phyloP scores from a whole-genome alignment of 768 basidiomycete species.

The Dacryopinax spathularia region DNA sequence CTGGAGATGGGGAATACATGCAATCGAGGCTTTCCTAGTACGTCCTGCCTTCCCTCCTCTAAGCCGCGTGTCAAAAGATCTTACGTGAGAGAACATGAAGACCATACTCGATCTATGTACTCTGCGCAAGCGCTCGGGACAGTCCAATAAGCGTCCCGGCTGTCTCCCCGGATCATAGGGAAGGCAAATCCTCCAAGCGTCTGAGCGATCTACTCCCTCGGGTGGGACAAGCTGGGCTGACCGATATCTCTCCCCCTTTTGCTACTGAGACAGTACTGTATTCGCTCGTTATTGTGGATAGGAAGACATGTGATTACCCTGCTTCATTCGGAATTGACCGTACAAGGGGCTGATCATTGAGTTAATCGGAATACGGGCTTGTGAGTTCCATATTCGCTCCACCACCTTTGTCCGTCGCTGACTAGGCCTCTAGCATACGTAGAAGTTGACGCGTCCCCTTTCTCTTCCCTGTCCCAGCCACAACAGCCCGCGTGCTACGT shows the following conservation, averaged over 20 bases:
- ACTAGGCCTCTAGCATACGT: constrained; percentile 24
- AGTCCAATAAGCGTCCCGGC: constrained; percentile 71
- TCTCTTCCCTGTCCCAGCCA: constrained; percentile 14
- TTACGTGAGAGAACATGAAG: constrained; percentile 50
- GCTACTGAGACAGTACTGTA: constrained; percentile 45
- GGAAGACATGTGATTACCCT: constrained; percentile 92
- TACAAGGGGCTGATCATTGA: constrained; percentile 96
- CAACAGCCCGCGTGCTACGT: constrained; percentile 43
- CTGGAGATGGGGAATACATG: constrained; percentile 75
- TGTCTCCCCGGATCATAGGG: constrained; percentile 80
- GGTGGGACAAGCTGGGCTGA: neutral
- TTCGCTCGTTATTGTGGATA: constrained; percentile 75
- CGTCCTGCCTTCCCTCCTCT: constrained; percentile 20
- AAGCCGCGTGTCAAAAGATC: neutral
- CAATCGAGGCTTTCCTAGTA: constrained; percentile 83
- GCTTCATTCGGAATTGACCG: constrained; percentile 83
- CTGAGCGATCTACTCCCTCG: neutral
- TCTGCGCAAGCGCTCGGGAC: constrained; percentile 74
- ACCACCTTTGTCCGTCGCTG: neutral
- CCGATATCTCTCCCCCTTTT: constrained; percentile 19
- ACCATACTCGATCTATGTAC: constrained; percentile 79
- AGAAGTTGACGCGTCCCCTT: constrained; percentile 26
- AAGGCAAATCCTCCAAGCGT: constrained; percentile 52
- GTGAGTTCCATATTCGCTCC: constrained; percentile 31
- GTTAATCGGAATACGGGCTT: constrained; percentile 74